A percentile compares a stretch with the other conserved stretches of the same genome.
Evolutionary conservation across 2,329 filamentous ascomycete genomes (phyloP).

Genomic region (Paraphaeosphaeria sporulosa): DNA sequence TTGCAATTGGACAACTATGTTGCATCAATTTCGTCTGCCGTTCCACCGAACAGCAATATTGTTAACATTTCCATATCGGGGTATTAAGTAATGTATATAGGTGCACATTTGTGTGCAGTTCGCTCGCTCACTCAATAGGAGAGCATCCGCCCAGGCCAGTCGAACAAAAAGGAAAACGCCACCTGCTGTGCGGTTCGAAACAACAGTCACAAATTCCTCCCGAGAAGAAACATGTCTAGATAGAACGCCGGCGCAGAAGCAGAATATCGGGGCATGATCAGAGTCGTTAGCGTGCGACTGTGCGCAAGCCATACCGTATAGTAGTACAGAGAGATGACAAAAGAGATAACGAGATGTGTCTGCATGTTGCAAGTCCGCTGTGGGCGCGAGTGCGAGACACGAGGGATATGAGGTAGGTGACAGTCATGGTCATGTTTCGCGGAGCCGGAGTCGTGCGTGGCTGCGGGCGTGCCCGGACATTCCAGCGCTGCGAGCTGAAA

Average conservation of each 20-base stretch:
- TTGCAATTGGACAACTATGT: not conserved
- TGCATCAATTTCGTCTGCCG: not conserved
- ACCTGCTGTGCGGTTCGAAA: not conserved
- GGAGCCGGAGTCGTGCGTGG: constrained; percentile 11
- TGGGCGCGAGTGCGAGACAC: not conserved
- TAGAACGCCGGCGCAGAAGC: not conserved
- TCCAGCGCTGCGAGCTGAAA: not conserved
- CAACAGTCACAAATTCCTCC: constrained; percentile 3
- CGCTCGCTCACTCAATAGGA: not conserved
- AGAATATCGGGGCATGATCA: not conserved
- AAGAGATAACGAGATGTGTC: not conserved
- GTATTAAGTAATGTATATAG: constrained; percentile 3
- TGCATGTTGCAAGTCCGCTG: not conserved
- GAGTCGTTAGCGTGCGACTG: constrained; percentile 3
- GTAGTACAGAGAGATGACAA: not conserved
- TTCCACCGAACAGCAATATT: not conserved
- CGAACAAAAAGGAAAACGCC: not conserved
- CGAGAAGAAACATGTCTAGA: not conserved
- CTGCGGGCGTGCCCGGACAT: constrained; percentile 6
- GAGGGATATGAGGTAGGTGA: constrained; percentile 2
- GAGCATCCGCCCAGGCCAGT: not conserved
- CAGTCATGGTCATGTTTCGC: constrained; percentile 9
- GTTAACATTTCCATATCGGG: not conserved
- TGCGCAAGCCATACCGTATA: not conserved
- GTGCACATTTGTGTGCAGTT: not conserved